Evolutionary conservation across 1,139 yeast genomes (phyloP), one percentile per base, ranked within the genome.

Genomic region (Candida dubliniensis): DNA sequence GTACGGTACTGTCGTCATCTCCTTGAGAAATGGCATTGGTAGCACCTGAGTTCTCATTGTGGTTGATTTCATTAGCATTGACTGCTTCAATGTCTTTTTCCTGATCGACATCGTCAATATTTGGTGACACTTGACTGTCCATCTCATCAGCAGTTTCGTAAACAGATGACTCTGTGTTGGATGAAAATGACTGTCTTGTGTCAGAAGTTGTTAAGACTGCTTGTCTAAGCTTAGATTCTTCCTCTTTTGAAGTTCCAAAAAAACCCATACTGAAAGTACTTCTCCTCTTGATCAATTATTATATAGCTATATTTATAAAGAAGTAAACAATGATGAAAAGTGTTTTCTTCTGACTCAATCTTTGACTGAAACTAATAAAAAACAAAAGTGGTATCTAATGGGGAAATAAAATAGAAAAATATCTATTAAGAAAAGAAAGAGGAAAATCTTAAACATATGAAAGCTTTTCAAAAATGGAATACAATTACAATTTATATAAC

Each of bases 131-230:
- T 15, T 46, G 49, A 12, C 38, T 47, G n/a, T 37, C 32, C 10
- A 34, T 52, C 43, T 66, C 74, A 15, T 64, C 69, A 7, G 76
- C 76, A 2, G 76, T 70, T 33, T 66, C 69, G 50, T 69, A 71
- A 3, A 66, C 66, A 8, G 65, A 60, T 11, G 58, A 50, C 12
- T 47, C 55, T 2, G 58, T 53, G 10, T 53, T 46, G 2, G 64
- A 59, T 3, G 51, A 47, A 30, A 51, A 44, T 1, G 61, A 53
- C 18, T 48, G 49, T 34, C 52, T 43, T n/a, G 56, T 46, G 14
- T 44, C 46, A 30, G 41, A 35, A 7, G 38, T 32, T 31, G 46
- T 44, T 43, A 5, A 43, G 23, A 66, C 68, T 6, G 71, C 76
- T 7, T 60, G 57, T 48, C 77, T 60, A 32, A 73, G 60, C n/a